Percentiles rank a stretch among this genome's conserved stretches.
Conservation (phyloP, 805 yeast genomes). For the Ogataea sp. region DNA sequence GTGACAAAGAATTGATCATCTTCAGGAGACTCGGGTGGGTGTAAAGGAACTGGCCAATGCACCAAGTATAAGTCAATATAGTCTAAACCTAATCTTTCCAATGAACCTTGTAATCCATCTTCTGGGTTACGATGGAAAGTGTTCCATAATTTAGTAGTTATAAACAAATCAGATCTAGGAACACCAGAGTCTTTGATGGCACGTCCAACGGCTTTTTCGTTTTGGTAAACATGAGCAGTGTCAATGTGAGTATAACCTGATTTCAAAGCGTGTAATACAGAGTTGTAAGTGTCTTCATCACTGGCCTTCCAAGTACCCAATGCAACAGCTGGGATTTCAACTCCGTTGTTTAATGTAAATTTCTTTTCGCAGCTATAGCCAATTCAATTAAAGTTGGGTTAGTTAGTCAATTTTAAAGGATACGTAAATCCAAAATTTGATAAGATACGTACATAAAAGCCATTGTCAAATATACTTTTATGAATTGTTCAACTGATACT, state of each 20-base stretch:
- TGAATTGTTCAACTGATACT: neutral
- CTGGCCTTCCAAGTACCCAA: conserved; percentile 68
- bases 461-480: neutral
- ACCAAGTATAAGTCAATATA: conserved; percentile 73
- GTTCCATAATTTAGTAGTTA: conserved; percentile 67
- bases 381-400: neutral
- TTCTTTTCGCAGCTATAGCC: neutral
- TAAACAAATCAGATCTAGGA: conserved; percentile 55
- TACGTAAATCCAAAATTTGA: neutral
- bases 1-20: conserved; percentile 17
- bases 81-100: conserved; percentile 57
- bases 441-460: neutral
- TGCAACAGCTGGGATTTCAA: conserved; percentile 55
- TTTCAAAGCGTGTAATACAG: conserved; percentile 51
- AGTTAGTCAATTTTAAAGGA: too few relatives aligned
- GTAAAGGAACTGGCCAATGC: conserved; percentile 73
- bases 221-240: conserved; percentile 57
- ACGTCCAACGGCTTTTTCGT: conserved; percentile 56
- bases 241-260: conserved; percentile 70
- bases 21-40: conserved; percentile 25
- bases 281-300: conserved; percentile 40
- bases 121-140: conserved; percentile 41
- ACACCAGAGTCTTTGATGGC: conserved; percentile 51
- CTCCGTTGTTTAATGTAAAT: conserved; percentile 44
- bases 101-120: conserved; percentile 47